Conservation (phyloP, 2,329 filamentous ascomycete species). For the Thelonectria blattea region DNA sequence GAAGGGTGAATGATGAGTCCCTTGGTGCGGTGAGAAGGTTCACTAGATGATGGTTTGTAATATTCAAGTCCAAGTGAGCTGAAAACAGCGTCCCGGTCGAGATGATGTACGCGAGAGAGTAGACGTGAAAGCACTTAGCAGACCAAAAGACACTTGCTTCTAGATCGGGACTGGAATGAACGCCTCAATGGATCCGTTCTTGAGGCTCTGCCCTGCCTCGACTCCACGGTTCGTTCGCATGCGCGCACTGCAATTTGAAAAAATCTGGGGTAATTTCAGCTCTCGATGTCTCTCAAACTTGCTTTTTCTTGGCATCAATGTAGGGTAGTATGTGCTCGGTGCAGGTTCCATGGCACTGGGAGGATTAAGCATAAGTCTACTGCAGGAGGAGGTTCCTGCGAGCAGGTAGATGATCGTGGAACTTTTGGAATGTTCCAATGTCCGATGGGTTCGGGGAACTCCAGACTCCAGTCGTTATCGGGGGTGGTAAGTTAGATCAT, state of each 20-base stretch:
- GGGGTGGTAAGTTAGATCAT: no score
- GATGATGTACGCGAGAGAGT: no score
- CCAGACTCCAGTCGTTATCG: no score
- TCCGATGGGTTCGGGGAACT: no score
- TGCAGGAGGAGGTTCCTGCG: background rate
- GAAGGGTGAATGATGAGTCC: no score
- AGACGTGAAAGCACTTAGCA: no score
- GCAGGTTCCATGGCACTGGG: background rate
- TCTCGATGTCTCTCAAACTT: background rate
- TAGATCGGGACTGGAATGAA: no score
- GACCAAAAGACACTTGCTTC: no score
- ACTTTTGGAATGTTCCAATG: background rate
- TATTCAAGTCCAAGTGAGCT: no score
- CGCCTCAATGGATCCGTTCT: background rate
- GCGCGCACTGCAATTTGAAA: background rate
- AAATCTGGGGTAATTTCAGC: background rate
- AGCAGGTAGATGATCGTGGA: background rate
- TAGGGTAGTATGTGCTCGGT: background rate
- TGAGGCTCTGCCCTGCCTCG: background rate
- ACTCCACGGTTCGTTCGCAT: background rate
- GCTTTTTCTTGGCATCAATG: constrained; percentile 1
- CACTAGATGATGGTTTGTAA: no score
- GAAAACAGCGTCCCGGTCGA: no score
- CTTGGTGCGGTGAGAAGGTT: no score
- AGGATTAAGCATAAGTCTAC: constrained; percentile 2